Evolutionary conservation across 164 flowering plant genomes (phyloP).

Genomic region (Liquidambar formosana): DNA sequence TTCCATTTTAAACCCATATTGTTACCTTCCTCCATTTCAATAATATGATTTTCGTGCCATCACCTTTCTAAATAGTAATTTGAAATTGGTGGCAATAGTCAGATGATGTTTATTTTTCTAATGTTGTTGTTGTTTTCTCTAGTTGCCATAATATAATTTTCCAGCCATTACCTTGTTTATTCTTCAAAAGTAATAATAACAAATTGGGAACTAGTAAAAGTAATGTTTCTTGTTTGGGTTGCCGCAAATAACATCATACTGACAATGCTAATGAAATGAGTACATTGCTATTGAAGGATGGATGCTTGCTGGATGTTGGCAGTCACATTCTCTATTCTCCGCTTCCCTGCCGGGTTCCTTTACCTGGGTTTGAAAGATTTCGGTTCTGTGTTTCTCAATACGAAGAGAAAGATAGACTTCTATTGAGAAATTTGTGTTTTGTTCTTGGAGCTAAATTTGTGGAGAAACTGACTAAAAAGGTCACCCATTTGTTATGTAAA

Average conservation of each 20-base stretch:
- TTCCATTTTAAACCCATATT: too few species aligned
- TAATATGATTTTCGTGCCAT: too few species aligned
- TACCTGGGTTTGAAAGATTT: slow-evolving; percentile 72
- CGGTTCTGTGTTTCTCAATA: slow-evolving; percentile 88
- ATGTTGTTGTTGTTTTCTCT: too few species aligned
- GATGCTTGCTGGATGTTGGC: slow-evolving; percentile 70
- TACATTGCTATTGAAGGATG: slow-evolving; percentile 56
- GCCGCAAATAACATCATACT: not conserved
- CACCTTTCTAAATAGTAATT: too few species aligned
- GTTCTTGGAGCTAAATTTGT: slow-evolving; percentile 84
- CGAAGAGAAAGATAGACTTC: slow-evolving; percentile 74
- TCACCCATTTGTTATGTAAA: slow-evolving; percentile 86
- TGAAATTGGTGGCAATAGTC: too few species aligned
- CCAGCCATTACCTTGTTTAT: not conserved
- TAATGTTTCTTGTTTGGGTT: not conserved
- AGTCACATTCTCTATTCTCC: slow-evolving; percentile 91
- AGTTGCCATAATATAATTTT: not conserved
- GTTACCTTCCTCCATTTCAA: too few species aligned
- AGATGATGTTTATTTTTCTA: not conserved
- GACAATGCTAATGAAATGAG: slow-evolving; percentile 17
- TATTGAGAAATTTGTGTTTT: slow-evolving; percentile 77
- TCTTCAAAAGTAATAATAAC: not conserved
- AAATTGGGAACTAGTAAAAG: too few species aligned
- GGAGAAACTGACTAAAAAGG: slow-evolving; percentile 68
- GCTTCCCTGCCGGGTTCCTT: slow-evolving; percentile 77